Evolutionary conservation across 2,329 filamentous ascomycete species (phyloP).

Genomic region (Botrytis hyacinthi): DNA sequence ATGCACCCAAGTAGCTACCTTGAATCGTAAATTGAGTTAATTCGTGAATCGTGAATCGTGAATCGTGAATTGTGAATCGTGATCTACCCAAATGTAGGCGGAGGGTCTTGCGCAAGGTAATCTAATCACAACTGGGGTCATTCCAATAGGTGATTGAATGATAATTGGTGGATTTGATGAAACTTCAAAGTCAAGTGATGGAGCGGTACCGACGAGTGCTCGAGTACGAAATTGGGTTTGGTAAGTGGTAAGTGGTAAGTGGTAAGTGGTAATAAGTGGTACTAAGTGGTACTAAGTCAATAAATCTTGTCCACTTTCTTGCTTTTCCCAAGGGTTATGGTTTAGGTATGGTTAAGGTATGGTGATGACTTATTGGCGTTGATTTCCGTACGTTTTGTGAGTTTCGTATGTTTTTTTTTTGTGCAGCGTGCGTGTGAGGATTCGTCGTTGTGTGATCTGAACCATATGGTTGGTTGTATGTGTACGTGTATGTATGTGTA

Average conservation of each 20-base stretch:
- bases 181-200: constrained; percentile 11
- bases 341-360: background rate
- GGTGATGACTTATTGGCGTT: background rate
- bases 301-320: background rate
- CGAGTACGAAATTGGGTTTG: background rate
- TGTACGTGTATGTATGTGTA: background rate
- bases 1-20: background rate
- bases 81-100: background rate
- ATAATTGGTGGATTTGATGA: constrained; percentile 5
- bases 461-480: background rate
- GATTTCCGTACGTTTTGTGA: background rate
- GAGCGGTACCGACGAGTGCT: background rate
- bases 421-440: background rate
- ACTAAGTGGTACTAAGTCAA: background rate
- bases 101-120: background rate
- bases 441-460: background rate
- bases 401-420: background rate
- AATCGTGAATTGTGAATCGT: background rate
- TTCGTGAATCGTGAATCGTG: constrained; percentile 1
- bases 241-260: background rate
- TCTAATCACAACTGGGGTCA: background rate
- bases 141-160: background rate
- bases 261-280: background rate
- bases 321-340: background rate
- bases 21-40: background rate